phyloP scores from a whole-genome alignment of 2,329 filamentous ascomycete species.

The Mycocentrospora acerina region DNA sequence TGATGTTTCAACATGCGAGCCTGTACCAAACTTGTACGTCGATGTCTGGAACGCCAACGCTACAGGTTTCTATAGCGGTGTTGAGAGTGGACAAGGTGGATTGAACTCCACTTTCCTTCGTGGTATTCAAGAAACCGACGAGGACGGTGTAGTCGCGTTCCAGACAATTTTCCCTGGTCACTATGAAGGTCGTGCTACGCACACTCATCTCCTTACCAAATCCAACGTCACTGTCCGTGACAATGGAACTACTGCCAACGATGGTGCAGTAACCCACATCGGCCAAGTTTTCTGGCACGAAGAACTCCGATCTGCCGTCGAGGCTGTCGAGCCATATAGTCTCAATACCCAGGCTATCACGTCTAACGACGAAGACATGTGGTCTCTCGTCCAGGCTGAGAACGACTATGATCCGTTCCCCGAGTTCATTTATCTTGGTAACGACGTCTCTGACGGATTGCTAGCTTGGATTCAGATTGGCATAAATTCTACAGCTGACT shows the following conservation, averaged over 20 bases:
- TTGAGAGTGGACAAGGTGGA: conserved; percentile 46
- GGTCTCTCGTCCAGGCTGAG: conserved; percentile 28
- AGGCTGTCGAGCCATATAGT: conserved; percentile 42
- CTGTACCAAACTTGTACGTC: conserved; percentile 49
- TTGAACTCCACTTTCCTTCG: conserved; percentile 45
- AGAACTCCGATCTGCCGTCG: conserved; percentile 40
- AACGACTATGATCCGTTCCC: conserved; percentile 26
- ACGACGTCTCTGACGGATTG: conserved; percentile 23
- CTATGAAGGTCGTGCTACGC: conserved; percentile 29
- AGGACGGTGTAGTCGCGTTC: conserved; percentile 52
- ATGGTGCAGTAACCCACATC: conserved; percentile 45
- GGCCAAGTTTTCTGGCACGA: conserved; percentile 50
- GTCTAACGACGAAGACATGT: conserved; percentile 26
- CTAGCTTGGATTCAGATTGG: conserved; percentile 29
- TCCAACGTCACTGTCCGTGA: conserved; percentile 36
- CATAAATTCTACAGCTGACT: conserved; percentile 22
- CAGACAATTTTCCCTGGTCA: conserved; percentile 52
- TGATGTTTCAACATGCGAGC: conserved; percentile 54
- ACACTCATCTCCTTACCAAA: conserved; percentile 41
- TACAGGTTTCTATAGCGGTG: conserved; percentile 41
- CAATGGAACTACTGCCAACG: conserved; percentile 42
- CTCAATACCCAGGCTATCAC: conserved; percentile 31
- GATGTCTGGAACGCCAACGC: conserved; percentile 53
- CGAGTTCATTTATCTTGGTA: conserved; percentile 24
- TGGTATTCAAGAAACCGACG: conserved; percentile 50